phyloP scores from a whole-genome alignment of 2,329 filamentous ascomycete species.

The Epichloe hybrida region DNA sequence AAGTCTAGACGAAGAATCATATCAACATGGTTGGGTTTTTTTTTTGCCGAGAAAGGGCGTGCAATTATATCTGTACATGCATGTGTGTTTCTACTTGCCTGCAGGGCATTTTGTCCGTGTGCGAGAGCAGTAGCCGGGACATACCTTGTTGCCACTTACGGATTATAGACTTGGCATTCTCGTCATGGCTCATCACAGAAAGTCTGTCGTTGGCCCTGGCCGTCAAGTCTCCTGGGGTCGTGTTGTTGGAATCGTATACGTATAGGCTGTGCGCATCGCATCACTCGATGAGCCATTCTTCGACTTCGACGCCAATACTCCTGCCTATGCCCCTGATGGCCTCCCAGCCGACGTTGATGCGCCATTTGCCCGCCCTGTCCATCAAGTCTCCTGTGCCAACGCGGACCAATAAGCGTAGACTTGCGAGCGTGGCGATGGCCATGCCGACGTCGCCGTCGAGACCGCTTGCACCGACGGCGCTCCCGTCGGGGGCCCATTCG shows the following conservation, averaged over 20 bases:
- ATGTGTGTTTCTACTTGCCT: background rate
- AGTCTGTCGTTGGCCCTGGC: no score
- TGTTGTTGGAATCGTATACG: no score
- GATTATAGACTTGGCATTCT: no score
- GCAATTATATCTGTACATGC: background rate
- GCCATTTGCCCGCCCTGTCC: conserved; percentile 60
- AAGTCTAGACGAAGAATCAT: background rate
- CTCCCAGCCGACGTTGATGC: conserved; percentile 69
- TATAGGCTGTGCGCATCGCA: no score
- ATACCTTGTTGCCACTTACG: no score
- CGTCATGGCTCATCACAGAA: no score
- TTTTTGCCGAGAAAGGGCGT: background rate
- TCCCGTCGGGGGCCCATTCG: conserved; percentile 33
- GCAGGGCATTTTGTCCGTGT: no score
- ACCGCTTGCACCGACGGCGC: conserved; percentile 15
- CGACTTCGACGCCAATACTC: conserved; percentile 63
- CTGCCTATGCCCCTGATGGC: conserved; percentile 56
- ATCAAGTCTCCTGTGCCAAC: conserved; percentile 50
- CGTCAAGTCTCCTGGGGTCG: no score
- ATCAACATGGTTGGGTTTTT: background rate
- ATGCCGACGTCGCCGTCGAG: conserved; percentile 45
- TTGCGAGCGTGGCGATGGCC: conserved; percentile 59
- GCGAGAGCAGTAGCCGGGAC: no score
- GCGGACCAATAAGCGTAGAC: conserved; percentile 53
- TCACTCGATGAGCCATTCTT: conserved; percentile 61